phyloP scores from a whole-genome alignment of 441 rosid species.

The Arabidopsis lyrata region DNA sequence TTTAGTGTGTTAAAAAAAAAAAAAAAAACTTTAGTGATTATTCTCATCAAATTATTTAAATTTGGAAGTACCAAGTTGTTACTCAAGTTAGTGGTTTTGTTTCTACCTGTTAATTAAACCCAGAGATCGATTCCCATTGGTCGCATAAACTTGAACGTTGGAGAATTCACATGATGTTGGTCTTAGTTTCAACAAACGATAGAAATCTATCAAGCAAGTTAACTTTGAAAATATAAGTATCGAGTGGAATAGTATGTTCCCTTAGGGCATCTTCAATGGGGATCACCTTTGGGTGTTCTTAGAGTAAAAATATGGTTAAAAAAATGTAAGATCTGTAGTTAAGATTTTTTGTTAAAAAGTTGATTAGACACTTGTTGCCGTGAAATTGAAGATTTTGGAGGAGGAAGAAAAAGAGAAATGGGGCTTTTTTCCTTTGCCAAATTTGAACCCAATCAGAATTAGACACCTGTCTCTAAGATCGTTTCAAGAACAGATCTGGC shows the following conservation, averaged over 20 bases:
- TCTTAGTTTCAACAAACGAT: background rate
- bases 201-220: background rate
- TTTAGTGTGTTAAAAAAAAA: too few species aligned
- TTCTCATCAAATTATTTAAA: constrained; percentile 14
- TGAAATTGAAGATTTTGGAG: too few species aligned
- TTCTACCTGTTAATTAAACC: constrained; percentile 12
- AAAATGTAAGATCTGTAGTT: too few species aligned
- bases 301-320: too few species aligned
- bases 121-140: background rate
- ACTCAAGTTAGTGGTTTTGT: constrained; percentile 15
- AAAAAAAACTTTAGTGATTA: constrained; percentile 18
- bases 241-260: background rate
- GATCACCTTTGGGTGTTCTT: too few species aligned
- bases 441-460: too few species aligned
- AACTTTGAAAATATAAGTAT: background rate
- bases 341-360: too few species aligned
- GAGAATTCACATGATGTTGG: constrained; percentile 18
- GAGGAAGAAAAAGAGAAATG: too few species aligned
- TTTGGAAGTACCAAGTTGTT: constrained; percentile 15
- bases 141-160: background rate
- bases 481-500: too few species aligned
- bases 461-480: too few species aligned
- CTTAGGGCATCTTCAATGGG: background rate
- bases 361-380: too few species aligned
- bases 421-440: too few species aligned